Evolutionary conservation across 345 rosid genomes (phyloP), one percentile per base, ranked within the genome.

Genomic region (Turnera subulata): DNA sequence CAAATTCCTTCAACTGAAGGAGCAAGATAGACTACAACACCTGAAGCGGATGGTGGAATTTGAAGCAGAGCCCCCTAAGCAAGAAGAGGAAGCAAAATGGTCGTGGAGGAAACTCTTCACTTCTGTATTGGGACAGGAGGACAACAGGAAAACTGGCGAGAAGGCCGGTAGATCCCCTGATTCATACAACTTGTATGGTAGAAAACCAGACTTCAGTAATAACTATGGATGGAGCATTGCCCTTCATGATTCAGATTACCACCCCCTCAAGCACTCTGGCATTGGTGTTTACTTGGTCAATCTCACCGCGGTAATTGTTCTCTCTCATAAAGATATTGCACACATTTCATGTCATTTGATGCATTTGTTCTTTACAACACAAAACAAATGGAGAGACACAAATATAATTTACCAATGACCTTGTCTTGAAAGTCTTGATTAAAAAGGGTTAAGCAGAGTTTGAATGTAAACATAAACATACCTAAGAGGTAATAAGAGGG

Each of bases 201-300:
- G 73, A 24, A 53, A 50, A 20, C 72, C 71, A 0, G 86, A 86
- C 65, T 87, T 85, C 77, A 26, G 38, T 22, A 93, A 93, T 56
- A 50, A 81, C 42, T 87, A 82, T 37, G 97, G 99, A 24, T 89
- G 85, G 84, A 93, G 90, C 64, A 69, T 68, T 25, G 96, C 94
- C 23, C 68, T 93, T 10, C 88, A 87, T 14, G 77, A 50, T 16
- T 60, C 78, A 0, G 82, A 78, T 38, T 83, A 84, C 23, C 38
- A 51, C 13, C 90, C 94, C 50, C 89, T 93, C 38, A 74, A 59
- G 42, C 53, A 84, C 68, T 79, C 92, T 0, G 96, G 86, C 55
- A 76, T 84, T 0, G 83, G 97, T 4, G 80, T 89, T 45, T 87
- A 65, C 50, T 83, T 78, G 0, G 99, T 89, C 40, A 81, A 85